Evolutionary conservation across 2,329 filamentous ascomycete genomes (phyloP).

Genomic region (Pyrenochaeta sp.): DNA sequence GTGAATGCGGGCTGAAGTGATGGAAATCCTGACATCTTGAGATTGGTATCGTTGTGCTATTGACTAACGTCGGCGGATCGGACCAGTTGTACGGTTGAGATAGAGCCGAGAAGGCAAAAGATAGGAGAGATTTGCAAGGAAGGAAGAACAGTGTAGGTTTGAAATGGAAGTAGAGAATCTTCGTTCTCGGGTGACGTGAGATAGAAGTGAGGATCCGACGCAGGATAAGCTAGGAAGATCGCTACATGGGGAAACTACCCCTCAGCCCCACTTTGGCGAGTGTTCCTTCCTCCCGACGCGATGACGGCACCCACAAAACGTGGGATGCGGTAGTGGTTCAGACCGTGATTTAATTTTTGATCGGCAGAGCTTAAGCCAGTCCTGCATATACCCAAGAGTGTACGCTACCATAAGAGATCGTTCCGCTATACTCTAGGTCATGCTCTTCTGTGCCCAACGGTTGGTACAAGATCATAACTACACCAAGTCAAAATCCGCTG

Average conservation of each 20-base stretch:
- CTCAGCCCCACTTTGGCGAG: conserved; percentile 20
- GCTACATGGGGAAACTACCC: conserved; percentile 21
- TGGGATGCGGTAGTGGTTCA: too few relatives aligned
- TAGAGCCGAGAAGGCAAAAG: too few relatives aligned
- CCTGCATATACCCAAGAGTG: too few relatives aligned
- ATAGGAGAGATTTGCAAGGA: not conserved
- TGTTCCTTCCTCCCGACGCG: conserved; percentile 12
- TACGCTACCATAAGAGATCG: too few relatives aligned
- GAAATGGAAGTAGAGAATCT: too few relatives aligned
- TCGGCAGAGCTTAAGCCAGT: too few relatives aligned
- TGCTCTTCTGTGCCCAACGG: too few relatives aligned
- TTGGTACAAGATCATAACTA: not conserved
- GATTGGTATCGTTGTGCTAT: too few relatives aligned
- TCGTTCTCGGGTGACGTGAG: too few relatives aligned
- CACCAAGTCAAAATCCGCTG: conserved; percentile 36
- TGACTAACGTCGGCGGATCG: not conserved
- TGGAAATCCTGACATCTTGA: conserved; percentile 38
- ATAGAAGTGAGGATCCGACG: not conserved
- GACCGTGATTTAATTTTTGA: too few relatives aligned
- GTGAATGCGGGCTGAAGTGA: conserved; percentile 42
- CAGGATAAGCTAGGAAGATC: not conserved
- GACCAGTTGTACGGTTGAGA: not conserved
- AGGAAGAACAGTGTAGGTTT: too few relatives aligned
- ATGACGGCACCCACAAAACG: conserved; percentile 3
- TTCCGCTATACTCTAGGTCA: too few relatives aligned